Percentiles rank a stretch among this genome's conserved stretches.
Evolutionary conservation across 2,329 filamentous ascomycete genomes (phyloP).

Genomic region (Gaeumannomyces sp.): DNA sequence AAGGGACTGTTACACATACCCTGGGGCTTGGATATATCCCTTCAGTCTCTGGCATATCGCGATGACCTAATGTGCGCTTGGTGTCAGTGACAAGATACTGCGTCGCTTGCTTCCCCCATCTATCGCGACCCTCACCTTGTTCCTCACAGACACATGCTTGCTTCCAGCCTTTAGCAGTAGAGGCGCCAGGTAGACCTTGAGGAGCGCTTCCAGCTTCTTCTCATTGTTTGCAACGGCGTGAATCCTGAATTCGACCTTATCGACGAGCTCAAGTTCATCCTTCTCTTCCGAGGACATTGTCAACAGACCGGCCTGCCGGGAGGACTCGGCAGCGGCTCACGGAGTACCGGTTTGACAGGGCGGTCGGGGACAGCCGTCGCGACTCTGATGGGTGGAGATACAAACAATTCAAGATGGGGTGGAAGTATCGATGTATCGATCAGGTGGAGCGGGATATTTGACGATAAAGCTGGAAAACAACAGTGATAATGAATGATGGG

Average conservation of each 20-base stretch:
- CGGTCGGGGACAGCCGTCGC: too few species aligned
- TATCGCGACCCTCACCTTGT: constrained; percentile 48
- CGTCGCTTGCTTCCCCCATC: neutral
- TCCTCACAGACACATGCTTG: constrained; percentile 70
- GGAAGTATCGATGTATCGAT: too few species aligned
- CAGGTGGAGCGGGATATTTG: too few species aligned
- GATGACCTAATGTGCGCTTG: constrained; percentile 34
- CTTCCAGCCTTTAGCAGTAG: constrained; percentile 83
- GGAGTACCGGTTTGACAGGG: too few species aligned
- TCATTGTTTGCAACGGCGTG: constrained; percentile 74
- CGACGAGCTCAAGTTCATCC: constrained; percentile 76
- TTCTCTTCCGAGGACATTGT: constrained; percentile 45
- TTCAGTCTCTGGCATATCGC: constrained; percentile 46
- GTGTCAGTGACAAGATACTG: neutral
- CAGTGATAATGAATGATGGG: too few species aligned
- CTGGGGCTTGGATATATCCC: constrained; percentile 45
- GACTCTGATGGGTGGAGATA: too few species aligned
- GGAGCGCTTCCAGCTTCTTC: constrained; percentile 68
- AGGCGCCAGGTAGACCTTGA: constrained; percentile 74
- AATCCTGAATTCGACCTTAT: constrained; percentile 80
- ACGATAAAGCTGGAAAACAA: too few species aligned
- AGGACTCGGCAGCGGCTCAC: too few species aligned
- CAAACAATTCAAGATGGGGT: too few species aligned
- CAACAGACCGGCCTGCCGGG: too few species aligned
- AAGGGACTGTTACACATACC: constrained; percentile 26